Conservation (phyloP, 1,139 yeast genomes). For the Geotrichum carabidarum region DNA sequence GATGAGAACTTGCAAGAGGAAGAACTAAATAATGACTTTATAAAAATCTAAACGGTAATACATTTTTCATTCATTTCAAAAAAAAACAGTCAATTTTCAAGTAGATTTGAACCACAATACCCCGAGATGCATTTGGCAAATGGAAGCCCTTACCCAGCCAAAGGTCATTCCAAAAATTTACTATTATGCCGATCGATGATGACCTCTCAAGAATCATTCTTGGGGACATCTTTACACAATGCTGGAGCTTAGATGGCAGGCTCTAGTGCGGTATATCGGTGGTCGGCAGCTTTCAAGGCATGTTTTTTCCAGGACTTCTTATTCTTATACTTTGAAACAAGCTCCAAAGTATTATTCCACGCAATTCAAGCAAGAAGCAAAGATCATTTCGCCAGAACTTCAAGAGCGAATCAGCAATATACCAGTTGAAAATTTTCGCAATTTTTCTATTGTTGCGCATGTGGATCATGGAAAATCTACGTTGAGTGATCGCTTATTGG, state of each 20-base stretch:
- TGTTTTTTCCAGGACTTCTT: not conserved
- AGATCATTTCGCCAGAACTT: conserved; percentile 21
- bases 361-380: conserved; percentile 14
- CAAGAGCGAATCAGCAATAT: conserved; percentile 59
- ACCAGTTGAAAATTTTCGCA: conserved; percentile 78
- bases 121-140: no score
- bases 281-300: not conserved
- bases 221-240: no score
- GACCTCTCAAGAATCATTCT: no score
- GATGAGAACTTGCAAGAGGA: conserved; percentile 1
- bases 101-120: no score
- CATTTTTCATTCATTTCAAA: no score
- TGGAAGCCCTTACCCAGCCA: no score
- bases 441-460: conserved; percentile 93
- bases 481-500: conserved; percentile 77
- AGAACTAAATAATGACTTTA: conserved; percentile 14
- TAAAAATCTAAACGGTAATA: conserved; percentile 9
- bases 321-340: no score
- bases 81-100: no score
- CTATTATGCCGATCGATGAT: no score
- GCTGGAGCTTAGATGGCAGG: conserved; percentile 9
- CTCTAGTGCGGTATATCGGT: not conserved
- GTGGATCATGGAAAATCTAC: conserved; percentile 98
- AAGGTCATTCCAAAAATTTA: no score
- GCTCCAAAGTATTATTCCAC: conserved; percentile 4